phyloP scores from a whole-genome alignment of 495 filamentous ascomycete species.

The Chaetomium tenue region DNA sequence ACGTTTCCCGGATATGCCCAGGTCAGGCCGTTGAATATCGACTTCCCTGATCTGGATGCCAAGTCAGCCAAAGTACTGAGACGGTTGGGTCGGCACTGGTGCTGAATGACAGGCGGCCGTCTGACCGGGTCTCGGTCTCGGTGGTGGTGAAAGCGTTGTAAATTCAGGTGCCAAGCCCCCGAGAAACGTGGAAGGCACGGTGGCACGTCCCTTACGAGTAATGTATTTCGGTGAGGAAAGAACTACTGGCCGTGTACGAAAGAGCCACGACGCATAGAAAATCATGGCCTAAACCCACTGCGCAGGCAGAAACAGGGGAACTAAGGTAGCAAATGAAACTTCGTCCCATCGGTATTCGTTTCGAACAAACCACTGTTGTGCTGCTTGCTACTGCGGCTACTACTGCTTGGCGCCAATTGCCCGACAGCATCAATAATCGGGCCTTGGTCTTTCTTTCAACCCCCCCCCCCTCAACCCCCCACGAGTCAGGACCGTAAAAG shows the following conservation, averaged over 20 bases:
- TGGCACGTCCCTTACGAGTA: neutral
- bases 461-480: neutral
- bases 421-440: neutral
- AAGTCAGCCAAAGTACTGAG: neutral
- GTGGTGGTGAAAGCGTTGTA: conserved; percentile 9
- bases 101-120: conserved; percentile 3
- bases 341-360: neutral
- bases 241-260: neutral
- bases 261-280: neutral
- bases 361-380: neutral
- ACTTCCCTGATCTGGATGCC: conserved; percentile 10
- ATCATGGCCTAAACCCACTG: neutral
- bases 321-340: neutral
- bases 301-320: neutral
- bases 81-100: neutral
- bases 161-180: conserved; percentile 17
- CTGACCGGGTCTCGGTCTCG: conserved; percentile 1
- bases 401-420: no score
- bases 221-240: neutral
- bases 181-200: neutral
- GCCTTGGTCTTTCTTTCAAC: neutral
- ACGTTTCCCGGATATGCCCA: neutral
- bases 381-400: no score
- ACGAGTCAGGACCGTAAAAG: neutral
- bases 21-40: conserved; percentile 2